Base-by-base conservation (phyloP, 2,329 filamentous ascomycete genomes). In the Arachnopeziza araneosa region DNA sequence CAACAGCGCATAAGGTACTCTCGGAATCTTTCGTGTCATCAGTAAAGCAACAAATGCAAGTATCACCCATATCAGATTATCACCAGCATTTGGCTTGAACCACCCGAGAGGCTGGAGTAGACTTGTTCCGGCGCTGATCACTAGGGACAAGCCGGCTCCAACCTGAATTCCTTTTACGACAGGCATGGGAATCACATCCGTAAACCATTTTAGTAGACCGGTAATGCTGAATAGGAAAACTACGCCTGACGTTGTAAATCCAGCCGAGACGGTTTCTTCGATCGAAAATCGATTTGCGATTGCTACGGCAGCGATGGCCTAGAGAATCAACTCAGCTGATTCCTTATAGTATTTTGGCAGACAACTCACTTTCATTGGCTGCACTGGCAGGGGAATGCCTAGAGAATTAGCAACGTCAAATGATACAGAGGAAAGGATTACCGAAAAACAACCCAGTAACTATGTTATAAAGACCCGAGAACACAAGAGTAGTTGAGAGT, bases 131-230 rank as follows among this genome's bases (percentile, higher is more conserved):
- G 91, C 90, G 14, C 90, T 89, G 60, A 96, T 81, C 57, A 92
- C 83, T 19, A 98, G 81, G 19, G 89, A 91, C 54, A 98, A 78
- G 1, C 93, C 93, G 4, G 93, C 93, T 48, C 93, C 93, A 54
- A 97, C 85, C 75, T 98, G 95, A 66, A 98, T 97, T 30, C 93
- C 93, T 72, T 96, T 96, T 57, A 98, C 87, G 0, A 98, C 89
- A 0, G 93, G 90, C 17, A 93, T 84, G 0, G 93, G 93, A 22
- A 71, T 71, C 19, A 86, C 79, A n/a, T 79, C 76, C 9, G 89
- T 87, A 56, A 91, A 86, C 80, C 86, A 88, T 60, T 80, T 81
- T 32, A 97, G 78, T n/a, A 95, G 75, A 0, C 93, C 91, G 0
- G 91, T 96, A 4, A 86, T 71, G 69, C 89, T 93, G 72, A 97